Base-by-base conservation (phyloP, 169 alveolate genomes). In the Cryptosporidium sp. region DNA sequence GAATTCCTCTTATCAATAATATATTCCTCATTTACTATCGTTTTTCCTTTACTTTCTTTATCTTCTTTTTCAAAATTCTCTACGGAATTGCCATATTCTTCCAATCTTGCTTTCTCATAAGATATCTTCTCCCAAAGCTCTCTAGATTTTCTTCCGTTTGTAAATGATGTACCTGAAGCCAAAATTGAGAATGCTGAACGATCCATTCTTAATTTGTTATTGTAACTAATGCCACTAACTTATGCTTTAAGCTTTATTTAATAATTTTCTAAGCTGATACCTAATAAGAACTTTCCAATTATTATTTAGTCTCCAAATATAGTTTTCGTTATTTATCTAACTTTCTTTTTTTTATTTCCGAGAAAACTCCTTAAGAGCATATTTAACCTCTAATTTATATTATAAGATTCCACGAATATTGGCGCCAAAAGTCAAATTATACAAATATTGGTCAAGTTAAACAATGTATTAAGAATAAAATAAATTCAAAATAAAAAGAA, bases 121-220 rank as follows among this genome's bases (percentile, higher is more conserved):
- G 73, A 37, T 44, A 80, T 80, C 60, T 48, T 58, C 56, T 80
- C 75, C 89, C 89, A 80, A 61, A 80, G 75, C 29, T 80, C 89
- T 44, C 65, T 80, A 4, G 89, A 80, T 42, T 48, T 80, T 33
- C 75, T 80, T 4, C 89, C 75, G 16, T 39, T 80, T 80, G 75
- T 62, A 44, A 80, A 80, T 29, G 89, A 80, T 39, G 89, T 80
- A 3, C 89, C 89, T 12, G 65, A 62, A 42, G 89, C 89, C 21
- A 80, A 42, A n/a, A 80, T 42, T 35, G 89, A 80, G 62, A 80
- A 80, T 61, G 89, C 18, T 18, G 73, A 44, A 14, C 70, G 29
- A 61, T 29, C 29, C 60, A 56, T 80, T 80, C 8, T 65, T 56
- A n/a, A 1, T 3, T 16, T 26, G 14, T 6, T 56, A 7, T 26